Percentiles rank a stretch among this genome's conserved stretches.
Conservation (phyloP, 805 yeast genomes). For the Limtongozyma cylindracea region DNA sequence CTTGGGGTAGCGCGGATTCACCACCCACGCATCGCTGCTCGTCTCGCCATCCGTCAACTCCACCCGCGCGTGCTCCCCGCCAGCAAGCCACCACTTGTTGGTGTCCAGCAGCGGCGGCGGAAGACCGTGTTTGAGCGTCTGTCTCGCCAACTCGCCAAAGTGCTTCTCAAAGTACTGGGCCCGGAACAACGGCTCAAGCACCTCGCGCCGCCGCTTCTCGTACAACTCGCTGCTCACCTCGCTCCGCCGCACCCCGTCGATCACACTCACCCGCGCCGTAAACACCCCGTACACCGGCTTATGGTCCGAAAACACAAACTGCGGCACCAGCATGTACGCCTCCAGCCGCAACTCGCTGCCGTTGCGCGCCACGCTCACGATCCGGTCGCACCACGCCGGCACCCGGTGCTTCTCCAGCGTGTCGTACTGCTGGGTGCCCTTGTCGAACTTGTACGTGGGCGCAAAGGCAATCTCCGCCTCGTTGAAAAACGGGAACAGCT, state of each 20-base stretch:
- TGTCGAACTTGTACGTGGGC: slow-evolving; percentile 90
- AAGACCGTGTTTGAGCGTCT: slow-evolving; percentile 15
- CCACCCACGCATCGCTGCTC: slow-evolving; percentile 6
- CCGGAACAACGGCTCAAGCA: slow-evolving; percentile 21
- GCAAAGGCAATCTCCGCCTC: slow-evolving; percentile 62
- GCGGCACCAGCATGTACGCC: slow-evolving; percentile 29
- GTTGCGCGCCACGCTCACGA: slow-evolving; percentile 33
- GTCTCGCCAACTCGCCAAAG: slow-evolving; percentile 6
- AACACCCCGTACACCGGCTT: slow-evolving; percentile 69
- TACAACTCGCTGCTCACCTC: slow-evolving; percentile 32
- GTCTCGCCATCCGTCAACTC: slow-evolving; percentile 14
- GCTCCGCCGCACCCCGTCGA: slow-evolving; percentile 34
- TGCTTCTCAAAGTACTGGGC: slow-evolving; percentile 10
- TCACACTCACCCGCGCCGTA: slow-evolving; percentile 31
- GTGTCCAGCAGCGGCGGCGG: slow-evolving; percentile 81
- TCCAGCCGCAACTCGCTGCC: slow-evolving; percentile 24
- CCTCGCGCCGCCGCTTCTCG: too few species aligned
- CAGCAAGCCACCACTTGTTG: slow-evolving; percentile 81
- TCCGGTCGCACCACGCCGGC: slow-evolving; percentile 96
- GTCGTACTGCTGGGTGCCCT: slow-evolving; percentile 63
- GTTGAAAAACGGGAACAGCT: slow-evolving; percentile 57
- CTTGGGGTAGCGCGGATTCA: slow-evolving; percentile 43
- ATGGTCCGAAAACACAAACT: slow-evolving; percentile 61
- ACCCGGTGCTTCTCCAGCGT: slow-evolving; percentile 77
- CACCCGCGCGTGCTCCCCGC: slow-evolving; percentile 53